These are phyloP conservation scores for Phytopythium boreale DNA, from an alignment of 352 stramenopile species.

Conservation along the genomic window DNA sequence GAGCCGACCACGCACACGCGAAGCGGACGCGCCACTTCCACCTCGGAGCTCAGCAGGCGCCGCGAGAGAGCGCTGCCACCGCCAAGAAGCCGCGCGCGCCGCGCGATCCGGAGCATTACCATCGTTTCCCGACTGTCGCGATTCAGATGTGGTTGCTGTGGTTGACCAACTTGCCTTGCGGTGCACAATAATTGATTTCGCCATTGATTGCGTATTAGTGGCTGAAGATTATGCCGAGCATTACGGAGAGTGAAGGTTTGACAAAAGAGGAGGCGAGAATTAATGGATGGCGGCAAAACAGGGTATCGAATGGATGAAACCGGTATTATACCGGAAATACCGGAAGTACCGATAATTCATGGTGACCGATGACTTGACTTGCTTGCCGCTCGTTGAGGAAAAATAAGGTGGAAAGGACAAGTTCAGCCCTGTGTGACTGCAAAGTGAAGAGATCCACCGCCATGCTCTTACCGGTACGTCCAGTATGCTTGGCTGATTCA, in stretches of 20 bases:
- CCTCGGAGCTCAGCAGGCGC: background rate
- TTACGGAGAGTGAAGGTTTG: too few relatives aligned
- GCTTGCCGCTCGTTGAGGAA: background rate
- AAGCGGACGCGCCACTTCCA: background rate
- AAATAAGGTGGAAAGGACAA: background rate
- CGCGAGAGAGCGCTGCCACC: background rate
- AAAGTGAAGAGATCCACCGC: background rate
- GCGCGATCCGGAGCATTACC: background rate
- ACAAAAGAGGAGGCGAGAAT: background rate
- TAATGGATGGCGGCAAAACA: background rate
- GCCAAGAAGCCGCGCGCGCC: background rate
- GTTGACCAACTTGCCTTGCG: background rate
- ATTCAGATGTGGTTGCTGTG: background rate
- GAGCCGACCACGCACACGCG: conserved; percentile 90
- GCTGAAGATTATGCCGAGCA: background rate
- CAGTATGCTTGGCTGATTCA: background rate
- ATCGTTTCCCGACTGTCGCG: background rate
- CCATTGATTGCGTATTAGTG: background rate
- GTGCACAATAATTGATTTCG: background rate
- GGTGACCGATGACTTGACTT: background rate
- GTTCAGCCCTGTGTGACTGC: background rate
- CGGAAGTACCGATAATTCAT: background rate
- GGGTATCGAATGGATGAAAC: background rate
- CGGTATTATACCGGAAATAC: background rate
- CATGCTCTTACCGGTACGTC: background rate